Conservation (phyloP, 2,329 filamentous ascomycete species). For the Huntiella savannae region DNA sequence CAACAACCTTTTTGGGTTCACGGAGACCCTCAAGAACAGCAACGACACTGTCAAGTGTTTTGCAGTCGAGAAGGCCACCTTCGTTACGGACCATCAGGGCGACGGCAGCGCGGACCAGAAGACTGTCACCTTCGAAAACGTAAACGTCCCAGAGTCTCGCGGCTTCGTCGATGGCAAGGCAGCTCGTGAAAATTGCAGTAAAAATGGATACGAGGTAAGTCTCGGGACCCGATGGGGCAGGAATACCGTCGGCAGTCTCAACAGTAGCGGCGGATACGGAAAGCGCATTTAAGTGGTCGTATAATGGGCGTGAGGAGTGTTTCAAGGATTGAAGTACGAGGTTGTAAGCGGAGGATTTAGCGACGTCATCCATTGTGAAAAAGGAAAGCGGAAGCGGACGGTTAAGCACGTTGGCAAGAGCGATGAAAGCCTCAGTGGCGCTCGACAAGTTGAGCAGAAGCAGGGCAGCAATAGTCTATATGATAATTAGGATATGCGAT, state of each 20-base stretch:
- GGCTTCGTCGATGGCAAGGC: slow-evolving; percentile 48
- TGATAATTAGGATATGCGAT: slow-evolving; percentile 15
- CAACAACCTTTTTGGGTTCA: slow-evolving; percentile 20
- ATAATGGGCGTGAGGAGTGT: slow-evolving; percentile 43
- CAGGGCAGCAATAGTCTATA: slow-evolving; percentile 50
- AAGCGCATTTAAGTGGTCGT: slow-evolving; percentile 35
- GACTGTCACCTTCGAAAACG: slow-evolving; percentile 60
- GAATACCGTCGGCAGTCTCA: background rate
- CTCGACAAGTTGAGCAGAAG: slow-evolving; percentile 52
- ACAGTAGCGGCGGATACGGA: slow-evolving; percentile 1
- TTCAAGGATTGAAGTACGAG: slow-evolving; percentile 47
- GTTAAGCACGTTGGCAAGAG: slow-evolving; percentile 60
- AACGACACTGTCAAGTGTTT: slow-evolving; percentile 25
- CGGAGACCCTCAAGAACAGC: slow-evolving; percentile 19
- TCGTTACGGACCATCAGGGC: slow-evolving; percentile 41
- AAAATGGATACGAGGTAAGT: slow-evolving; percentile 42
- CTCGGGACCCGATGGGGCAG: slow-evolving; percentile 19
- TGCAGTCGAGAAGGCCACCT: slow-evolving; percentile 30
- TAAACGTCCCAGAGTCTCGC: slow-evolving; percentile 65
- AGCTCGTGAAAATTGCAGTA: slow-evolving; percentile 41
- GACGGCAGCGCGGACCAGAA: slow-evolving; percentile 52
- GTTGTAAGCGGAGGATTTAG: slow-evolving; percentile 49
- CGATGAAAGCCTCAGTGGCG: slow-evolving; percentile 45
- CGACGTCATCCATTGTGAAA: slow-evolving; percentile 49
- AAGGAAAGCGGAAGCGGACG: slow-evolving; percentile 57